A percentile compares a stretch with the other conserved stretches of the same genome.
phyloP scores from a whole-genome alignment of 345 rosid species.

The Ceriops decandra region DNA sequence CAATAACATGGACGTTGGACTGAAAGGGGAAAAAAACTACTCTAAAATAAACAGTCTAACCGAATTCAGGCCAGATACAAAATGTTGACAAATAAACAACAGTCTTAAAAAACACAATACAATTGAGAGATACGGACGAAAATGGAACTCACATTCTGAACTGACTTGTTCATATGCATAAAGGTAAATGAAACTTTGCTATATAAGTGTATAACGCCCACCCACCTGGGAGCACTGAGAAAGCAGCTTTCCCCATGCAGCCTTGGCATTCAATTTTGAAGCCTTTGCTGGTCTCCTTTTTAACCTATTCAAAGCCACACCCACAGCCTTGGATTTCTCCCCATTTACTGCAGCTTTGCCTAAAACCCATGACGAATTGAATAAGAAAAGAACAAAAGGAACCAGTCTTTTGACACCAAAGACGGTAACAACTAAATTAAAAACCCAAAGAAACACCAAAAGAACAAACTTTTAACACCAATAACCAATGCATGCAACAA shows the following conservation, averaged over 20 bases:
- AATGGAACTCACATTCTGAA: too few species aligned
- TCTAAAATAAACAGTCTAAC: too few species aligned
- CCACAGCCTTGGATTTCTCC: conserved; percentile 39
- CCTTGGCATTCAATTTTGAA: conserved; percentile 37
- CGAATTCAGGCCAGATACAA: too few species aligned
- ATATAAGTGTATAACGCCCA: conserved; percentile 3
- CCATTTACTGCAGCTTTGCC: conserved; percentile 39
- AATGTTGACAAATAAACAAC: too few species aligned
- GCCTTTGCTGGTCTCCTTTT: conserved; percentile 40
- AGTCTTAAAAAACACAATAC: too few species aligned
- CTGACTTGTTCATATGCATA: too few species aligned
- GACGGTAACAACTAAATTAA: too few species aligned
- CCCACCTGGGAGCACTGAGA: conserved; percentile 79
- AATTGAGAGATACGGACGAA: too few species aligned
- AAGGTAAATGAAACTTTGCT: too few species aligned
- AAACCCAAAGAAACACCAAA: background rate
- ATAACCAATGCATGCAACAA: conserved; percentile 29
- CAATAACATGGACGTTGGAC: too few species aligned
- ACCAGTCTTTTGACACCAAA: background rate
- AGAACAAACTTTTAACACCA: background rate
- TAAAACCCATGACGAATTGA: conserved; percentile 28
- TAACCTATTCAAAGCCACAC: conserved; percentile 23
- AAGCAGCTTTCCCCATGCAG: conserved; percentile 90
- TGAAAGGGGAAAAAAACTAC: too few species aligned
- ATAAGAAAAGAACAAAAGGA: conserved; percentile 7